These are phyloP conservation scores for Arctium minus DNA, from an alignment of 129 eudicot species.

Conservation along the genomic window DNA sequence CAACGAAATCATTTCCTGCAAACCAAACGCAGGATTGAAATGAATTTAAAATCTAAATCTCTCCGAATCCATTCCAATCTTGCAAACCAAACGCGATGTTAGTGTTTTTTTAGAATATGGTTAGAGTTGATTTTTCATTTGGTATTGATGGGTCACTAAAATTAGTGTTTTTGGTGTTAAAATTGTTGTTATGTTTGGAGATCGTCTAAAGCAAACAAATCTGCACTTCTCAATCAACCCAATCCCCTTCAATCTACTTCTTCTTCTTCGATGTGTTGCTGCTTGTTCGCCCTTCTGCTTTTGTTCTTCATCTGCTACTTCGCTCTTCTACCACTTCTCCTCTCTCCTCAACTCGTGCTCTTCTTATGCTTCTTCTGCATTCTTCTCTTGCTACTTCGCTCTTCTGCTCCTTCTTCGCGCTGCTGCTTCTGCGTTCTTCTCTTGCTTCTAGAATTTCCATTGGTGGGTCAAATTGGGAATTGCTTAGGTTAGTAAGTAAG, in stretches of 20 bases:
- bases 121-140: too few species aligned
- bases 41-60: too few species aligned
- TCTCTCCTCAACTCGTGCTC: not conserved
- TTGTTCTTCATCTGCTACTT: not conserved
- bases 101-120: too few species aligned
- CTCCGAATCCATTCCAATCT: too few species aligned
- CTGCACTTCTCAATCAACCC: too few species aligned
- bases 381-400: not conserved
- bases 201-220: too few species aligned
- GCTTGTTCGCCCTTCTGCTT: not conserved
- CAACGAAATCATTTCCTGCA: too few species aligned
- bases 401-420: not conserved
- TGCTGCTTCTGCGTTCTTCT: not conserved
- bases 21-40: too few species aligned
- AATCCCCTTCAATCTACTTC: not conserved
- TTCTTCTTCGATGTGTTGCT: not conserved
- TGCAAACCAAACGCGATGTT: too few species aligned
- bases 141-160: too few species aligned
- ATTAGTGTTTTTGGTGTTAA: too few species aligned
- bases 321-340: not conserved
- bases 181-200: too few species aligned
- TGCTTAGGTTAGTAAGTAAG: not conserved
- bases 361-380: not conserved
- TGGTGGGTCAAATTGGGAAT: not conserved
- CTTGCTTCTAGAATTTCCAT: not conserved